phyloP scores from a whole-genome alignment of 495 filamentous ascomycete species.

The Annulohypoxylon moriforme region DNA sequence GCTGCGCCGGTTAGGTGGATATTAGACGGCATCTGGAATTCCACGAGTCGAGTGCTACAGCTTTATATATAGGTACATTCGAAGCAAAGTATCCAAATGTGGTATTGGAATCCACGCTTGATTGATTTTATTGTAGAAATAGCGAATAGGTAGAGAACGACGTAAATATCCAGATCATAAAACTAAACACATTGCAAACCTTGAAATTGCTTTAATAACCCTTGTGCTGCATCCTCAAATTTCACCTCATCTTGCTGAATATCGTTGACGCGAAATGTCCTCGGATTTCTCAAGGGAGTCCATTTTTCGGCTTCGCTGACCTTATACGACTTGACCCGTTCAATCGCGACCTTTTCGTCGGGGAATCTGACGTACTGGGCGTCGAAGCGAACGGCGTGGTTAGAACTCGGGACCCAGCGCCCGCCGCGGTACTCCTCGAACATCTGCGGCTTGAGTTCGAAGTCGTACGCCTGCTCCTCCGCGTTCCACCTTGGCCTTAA shows the following conservation, averaged over 20 bases:
- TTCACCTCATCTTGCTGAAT: constrained; percentile 16
- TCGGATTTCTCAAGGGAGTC: constrained; percentile 36
- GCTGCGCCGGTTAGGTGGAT: no score
- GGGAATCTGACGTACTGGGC: constrained; percentile 6
- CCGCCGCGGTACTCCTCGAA: constrained; percentile 40
- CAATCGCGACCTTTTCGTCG: background rate
- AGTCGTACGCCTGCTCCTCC: constrained; percentile 7
- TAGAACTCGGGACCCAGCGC: constrained; percentile 31
- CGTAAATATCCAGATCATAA: background rate
- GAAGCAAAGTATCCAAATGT: no score
- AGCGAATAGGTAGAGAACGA: background rate
- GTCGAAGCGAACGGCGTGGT: constrained; percentile 32
- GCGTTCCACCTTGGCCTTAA: constrained; percentile 24
- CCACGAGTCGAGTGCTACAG: no score
- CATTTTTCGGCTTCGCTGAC: constrained; percentile 28
- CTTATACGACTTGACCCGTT: background rate
- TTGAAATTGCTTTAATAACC: background rate
- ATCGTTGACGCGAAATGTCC: constrained; percentile 42
- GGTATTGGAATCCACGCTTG: background rate
- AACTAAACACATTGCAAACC: background rate
- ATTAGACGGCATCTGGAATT: background rate
- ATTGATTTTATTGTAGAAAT: background rate
- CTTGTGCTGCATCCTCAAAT: background rate
- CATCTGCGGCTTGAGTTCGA: constrained; percentile 18
- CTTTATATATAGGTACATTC: no score